Evolutionary conservation across 352 stramenopile genomes (phyloP).

Genomic region (Pythium myriotylum): DNA sequence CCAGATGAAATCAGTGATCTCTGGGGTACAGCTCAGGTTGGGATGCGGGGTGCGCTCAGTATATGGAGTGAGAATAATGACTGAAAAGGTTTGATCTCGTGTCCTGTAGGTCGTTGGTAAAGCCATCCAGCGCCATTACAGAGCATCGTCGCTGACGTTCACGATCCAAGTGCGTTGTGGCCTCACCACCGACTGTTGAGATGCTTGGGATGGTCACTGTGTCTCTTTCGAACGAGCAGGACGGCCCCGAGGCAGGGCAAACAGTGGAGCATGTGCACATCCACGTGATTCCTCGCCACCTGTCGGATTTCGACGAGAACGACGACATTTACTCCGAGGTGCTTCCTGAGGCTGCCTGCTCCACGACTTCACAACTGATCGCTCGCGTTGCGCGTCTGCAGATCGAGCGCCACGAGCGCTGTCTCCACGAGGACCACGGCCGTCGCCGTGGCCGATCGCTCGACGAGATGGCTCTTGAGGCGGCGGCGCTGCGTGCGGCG

Average conservation of each 20-base stretch:
- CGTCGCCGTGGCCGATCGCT: conserved; percentile 70
- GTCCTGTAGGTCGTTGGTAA: conserved; percentile 59
- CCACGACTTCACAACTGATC: not conserved
- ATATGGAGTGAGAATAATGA: too few relatives aligned
- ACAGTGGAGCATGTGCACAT: conserved; percentile 94
- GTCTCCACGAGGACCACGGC: conserved; percentile 68
- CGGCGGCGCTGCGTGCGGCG: conserved; percentile 37
- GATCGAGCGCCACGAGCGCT: conserved; percentile 66
- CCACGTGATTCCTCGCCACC: conserved; percentile 87
- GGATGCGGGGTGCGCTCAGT: too few relatives aligned
- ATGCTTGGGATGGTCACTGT: not conserved
- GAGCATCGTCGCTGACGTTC: conserved; percentile 86
- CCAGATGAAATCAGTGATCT: conserved; percentile 89
- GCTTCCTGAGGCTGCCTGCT: not conserved
- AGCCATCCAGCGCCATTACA: conserved; percentile 75
- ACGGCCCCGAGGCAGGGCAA: conserved; percentile 89
- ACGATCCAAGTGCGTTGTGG: conserved; percentile 73
- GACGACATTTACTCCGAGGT: conserved; percentile 94
- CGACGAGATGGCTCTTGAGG: conserved; percentile 85
- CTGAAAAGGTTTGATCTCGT: not conserved
- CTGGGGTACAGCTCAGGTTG: conserved; percentile 82
- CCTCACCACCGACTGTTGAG: not conserved
- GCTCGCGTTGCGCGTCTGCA: conserved; percentile 6
- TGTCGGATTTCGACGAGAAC: conserved; percentile 86
- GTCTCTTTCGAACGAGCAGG: conserved; percentile 36